Conservation (phyloP, 1,284 basidiomycete genomes). For the Malassezia brasiliensis region DNA sequence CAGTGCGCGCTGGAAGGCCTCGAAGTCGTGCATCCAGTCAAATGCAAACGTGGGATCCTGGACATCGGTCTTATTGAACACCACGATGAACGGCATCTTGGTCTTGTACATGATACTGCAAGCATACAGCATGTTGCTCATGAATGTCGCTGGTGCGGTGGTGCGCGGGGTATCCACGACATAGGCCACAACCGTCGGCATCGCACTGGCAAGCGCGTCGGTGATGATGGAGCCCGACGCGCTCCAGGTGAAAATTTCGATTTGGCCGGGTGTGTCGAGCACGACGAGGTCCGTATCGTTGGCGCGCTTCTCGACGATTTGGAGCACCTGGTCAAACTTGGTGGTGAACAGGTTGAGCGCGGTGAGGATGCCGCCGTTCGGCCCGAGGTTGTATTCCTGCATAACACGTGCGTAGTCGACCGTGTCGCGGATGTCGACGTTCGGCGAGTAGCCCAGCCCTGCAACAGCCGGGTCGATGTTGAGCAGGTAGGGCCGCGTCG, state of each 20-base stretch:
- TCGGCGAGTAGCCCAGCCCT: constrained; percentile 80
- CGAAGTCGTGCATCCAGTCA: constrained; percentile 98
- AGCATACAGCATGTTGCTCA: constrained; percentile 99
- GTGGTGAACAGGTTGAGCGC: constrained; percentile 96
- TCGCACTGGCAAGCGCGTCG: constrained; percentile 82
- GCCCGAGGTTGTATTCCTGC: constrained; percentile 99
- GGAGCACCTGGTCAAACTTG: constrained; percentile 95
- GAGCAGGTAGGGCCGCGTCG: constrained; percentile 69
- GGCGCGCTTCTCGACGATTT: constrained; percentile 80
- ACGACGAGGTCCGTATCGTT: constrained; percentile 77
- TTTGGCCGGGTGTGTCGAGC: constrained; percentile 95
- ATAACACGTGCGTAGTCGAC: constrained; percentile 96
- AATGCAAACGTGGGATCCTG: constrained; percentile 78
- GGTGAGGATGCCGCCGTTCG: constrained; percentile 94
- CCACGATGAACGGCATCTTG: constrained; percentile 87
- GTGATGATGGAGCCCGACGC: constrained; percentile 98
- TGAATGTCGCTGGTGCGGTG: constrained; percentile 90
- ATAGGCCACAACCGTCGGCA: constrained; percentile 91
- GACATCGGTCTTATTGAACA: constrained; percentile 98
- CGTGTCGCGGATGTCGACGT: constrained; percentile 96
- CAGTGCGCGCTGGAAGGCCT: constrained; percentile 56
- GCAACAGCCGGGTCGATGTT: constrained; percentile 95
- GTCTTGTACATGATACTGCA: constrained; percentile 99
- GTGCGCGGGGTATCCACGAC: constrained; percentile 95
- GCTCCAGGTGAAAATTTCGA: constrained; percentile 99